These are phyloP conservation scores for Chenopodium berlandieri DNA, from an alignment of 148 eudicot species.

Conservation along the genomic window DNA sequence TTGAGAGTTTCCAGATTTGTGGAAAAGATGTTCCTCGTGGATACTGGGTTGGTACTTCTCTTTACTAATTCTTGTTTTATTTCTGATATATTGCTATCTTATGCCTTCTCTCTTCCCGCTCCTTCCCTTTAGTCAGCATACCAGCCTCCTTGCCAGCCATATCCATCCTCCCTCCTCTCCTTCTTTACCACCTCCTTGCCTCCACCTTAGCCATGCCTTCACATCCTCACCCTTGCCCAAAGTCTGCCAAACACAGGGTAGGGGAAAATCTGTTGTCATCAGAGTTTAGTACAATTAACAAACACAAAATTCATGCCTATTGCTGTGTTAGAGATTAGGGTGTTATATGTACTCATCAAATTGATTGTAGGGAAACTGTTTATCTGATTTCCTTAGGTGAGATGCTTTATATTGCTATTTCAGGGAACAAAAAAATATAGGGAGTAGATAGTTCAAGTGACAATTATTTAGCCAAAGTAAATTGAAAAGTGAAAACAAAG, in stretches of 20 bases:
- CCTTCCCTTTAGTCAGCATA: neutral
- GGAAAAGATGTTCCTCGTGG: conserved; percentile 96
- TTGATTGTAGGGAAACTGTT: neutral
- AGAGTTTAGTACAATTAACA: neutral
- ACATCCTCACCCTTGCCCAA: neutral
- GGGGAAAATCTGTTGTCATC: neutral
- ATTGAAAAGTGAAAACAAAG: neutral
- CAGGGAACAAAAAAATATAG: neutral
- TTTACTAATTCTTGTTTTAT: neutral
- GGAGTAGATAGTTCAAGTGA: neutral
- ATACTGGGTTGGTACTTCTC: conserved; percentile 65
- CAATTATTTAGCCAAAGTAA: neutral
- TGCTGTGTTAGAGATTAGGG: neutral
- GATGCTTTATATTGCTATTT: neutral
- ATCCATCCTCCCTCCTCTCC: neutral
- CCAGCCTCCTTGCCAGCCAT: neutral
- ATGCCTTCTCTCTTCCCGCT: neutral
- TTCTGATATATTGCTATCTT: neutral
- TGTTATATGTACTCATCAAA: neutral
- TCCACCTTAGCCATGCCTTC: neutral
- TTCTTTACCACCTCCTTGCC: neutral
- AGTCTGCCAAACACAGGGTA: neutral
- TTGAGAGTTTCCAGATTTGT: conserved; percentile 61
- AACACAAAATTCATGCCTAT: neutral
- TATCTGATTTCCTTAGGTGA: neutral